Evolutionary conservation across 2,329 filamentous ascomycete genomes (phyloP).

Genomic region (Xylaria sp.): DNA sequence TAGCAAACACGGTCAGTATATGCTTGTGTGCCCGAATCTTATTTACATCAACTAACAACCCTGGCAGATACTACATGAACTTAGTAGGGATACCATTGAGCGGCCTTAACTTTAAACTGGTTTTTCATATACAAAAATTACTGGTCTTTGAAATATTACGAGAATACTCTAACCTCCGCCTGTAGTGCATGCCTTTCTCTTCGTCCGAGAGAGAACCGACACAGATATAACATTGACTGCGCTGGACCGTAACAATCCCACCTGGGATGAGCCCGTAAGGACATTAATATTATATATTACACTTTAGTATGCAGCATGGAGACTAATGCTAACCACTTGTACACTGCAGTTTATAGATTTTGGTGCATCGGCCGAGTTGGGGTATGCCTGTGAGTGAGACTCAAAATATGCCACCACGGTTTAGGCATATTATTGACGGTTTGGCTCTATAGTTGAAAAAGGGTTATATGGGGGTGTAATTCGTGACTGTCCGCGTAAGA

Average conservation of each 20-base stretch:
- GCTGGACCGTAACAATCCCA: too few species aligned
- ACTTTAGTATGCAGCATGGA: background rate
- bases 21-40: background rate
- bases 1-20: background rate
- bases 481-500: background rate
- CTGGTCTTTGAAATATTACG: too few species aligned
- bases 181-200: too few species aligned
- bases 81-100: conserved; percentile 6
- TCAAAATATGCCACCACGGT: background rate
- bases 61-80: conserved; percentile 24
- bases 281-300: too few species aligned
- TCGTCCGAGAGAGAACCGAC: too few species aligned
- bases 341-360: conserved; percentile 17
- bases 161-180: too few species aligned
- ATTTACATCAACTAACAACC: background rate
- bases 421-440: background rate
- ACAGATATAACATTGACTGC: too few species aligned
- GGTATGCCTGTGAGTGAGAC: conserved; percentile 15
- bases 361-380: conserved; percentile 7
- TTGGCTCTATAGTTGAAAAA: conserved; percentile 3
- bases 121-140: background rate
- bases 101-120: background rate
- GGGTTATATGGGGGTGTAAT: conserved; percentile 8
- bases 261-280: too few species aligned
- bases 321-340: background rate